A percentile compares a stretch with the other conserved stretches of the same genome.
phyloP scores from a whole-genome alignment of 768 basidiomycete species.

The Boletus rubescentipes region DNA sequence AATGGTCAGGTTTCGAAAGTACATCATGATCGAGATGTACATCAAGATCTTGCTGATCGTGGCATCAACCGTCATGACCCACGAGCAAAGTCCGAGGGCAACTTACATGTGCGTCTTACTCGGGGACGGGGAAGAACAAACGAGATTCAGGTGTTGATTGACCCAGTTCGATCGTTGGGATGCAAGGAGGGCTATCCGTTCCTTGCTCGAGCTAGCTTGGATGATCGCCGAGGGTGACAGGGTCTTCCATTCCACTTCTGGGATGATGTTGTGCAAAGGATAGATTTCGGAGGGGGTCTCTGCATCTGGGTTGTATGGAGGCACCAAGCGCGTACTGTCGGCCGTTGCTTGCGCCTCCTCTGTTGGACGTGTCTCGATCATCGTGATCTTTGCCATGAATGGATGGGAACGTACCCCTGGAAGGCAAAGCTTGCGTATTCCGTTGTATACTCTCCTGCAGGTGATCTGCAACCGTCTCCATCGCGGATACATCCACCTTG shows the following conservation, averaged over 20 bases:
- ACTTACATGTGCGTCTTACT: conserved; percentile 66
- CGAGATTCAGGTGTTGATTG: conserved; percentile 55
- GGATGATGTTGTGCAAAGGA: conserved; percentile 71
- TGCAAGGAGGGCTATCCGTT: conserved; percentile 58
- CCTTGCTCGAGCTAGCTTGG: conserved; percentile 44
- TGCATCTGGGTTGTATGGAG: conserved; percentile 68
- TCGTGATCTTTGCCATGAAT: not conserved
- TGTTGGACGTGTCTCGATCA: conserved; percentile 26
- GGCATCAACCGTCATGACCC: not conserved
- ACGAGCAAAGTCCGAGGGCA: not conserved
- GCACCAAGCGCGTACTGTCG: conserved; percentile 71
- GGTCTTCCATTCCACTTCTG: conserved; percentile 76
- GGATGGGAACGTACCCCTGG: conserved; percentile 51
- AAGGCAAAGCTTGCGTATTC: conserved; percentile 66
- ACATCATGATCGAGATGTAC: conserved; percentile 82
- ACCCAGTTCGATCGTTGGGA: conserved; percentile 68
- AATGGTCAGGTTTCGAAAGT: conserved; percentile 52
- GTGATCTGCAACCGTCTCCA: conserved; percentile 79
- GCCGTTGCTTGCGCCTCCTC: conserved; percentile 67
- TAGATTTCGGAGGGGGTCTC: conserved; percentile 72
- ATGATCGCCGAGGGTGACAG: conserved; percentile 59
- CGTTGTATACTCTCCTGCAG: conserved; percentile 82
- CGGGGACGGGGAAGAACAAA: conserved; percentile 41
- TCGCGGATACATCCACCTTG: conserved; percentile 83
- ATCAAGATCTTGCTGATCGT: conserved; percentile 63